Evolutionary conservation across 106 monocot genomes (phyloP).

Genomic region (Iris macrosiphon): DNA sequence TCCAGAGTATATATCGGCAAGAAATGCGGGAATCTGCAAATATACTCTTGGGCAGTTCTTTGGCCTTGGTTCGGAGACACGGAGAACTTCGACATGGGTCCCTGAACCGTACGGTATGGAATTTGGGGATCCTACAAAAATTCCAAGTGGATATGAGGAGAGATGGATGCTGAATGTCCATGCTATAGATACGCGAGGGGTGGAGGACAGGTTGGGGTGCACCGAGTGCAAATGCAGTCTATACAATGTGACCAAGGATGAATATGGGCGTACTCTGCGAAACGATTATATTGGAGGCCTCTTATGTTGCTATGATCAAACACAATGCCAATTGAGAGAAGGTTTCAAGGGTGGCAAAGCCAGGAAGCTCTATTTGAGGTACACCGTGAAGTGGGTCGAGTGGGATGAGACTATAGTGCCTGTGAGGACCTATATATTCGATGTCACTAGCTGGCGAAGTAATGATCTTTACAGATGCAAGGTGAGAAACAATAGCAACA

Average conservation of each 20-base stretch:
- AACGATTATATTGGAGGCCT: slow-evolving; percentile 68
- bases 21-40: slow-evolving; percentile 56
- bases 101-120: slow-evolving; percentile 79
- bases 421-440: slow-evolving; percentile 81
- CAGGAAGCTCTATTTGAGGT: slow-evolving; percentile 57
- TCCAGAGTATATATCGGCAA: slow-evolving; percentile 12
- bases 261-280: slow-evolving; percentile 14
- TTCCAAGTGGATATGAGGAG: slow-evolving; percentile 62
- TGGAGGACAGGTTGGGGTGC: slow-evolving; percentile 53
- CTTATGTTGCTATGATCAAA: slow-evolving; percentile 63
- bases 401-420: slow-evolving; percentile 52
- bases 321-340: slow-evolving; percentile 37
- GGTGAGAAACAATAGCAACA: too few species aligned
- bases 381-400: slow-evolving; percentile 64
- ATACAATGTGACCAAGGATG: slow-evolving; percentile 59
- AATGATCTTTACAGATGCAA: slow-evolving; percentile 4
- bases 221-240: slow-evolving; percentile 74
- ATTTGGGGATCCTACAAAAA: slow-evolving; percentile 40
- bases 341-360: slow-evolving; percentile 15
- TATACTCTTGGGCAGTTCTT: slow-evolving; percentile 47
- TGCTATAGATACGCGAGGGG: slow-evolving; percentile 77
- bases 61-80: slow-evolving; percentile 84
- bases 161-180: slow-evolving; percentile 80
- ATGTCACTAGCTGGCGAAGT: slow-evolving; percentile 41
- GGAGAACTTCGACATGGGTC: slow-evolving; percentile 55